Evolutionary conservation across 2,329 filamentous ascomycete species (phyloP).

Genomic region (Fusarium sp.): DNA sequence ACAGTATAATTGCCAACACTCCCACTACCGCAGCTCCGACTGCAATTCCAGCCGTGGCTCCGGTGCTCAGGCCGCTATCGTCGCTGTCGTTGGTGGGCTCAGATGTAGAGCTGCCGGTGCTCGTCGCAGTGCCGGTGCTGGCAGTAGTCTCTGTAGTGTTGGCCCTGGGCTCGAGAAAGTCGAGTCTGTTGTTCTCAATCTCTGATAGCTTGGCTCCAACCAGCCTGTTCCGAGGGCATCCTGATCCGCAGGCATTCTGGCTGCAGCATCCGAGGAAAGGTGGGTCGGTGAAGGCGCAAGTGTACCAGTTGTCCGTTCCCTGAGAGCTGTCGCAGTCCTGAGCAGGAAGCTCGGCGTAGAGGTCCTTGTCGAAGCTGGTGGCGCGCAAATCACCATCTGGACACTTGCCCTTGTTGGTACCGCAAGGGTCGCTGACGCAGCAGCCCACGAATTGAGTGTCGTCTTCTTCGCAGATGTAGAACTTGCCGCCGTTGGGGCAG

Average conservation of each 20-base stretch:
- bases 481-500: constrained; percentile 51
- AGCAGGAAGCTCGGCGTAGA: constrained; percentile 47
- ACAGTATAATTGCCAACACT: constrained; percentile 22
- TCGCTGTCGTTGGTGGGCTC: neutral
- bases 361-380: constrained; percentile 48
- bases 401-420: constrained; percentile 48
- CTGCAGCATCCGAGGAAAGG: constrained; percentile 57
- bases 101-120: constrained; percentile 11
- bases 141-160: constrained; percentile 7
- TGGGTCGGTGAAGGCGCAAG: constrained; percentile 47
- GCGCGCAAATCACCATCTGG: constrained; percentile 45
- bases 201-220: constrained; percentile 28
- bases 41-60: constrained; percentile 39
- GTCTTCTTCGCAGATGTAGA: constrained; percentile 54
- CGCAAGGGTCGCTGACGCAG: constrained; percentile 54
- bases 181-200: constrained; percentile 20
- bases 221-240: constrained; percentile 29
- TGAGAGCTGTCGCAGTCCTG: constrained; percentile 49
- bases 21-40: constrained; percentile 32
- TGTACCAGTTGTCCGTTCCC: constrained; percentile 49
- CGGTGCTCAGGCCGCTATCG: constrained; percentile 28
- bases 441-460: constrained; percentile 55
- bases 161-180: constrained; percentile 31
- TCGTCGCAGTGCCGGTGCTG: constrained; percentile 9
- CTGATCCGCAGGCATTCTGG: constrained; percentile 37